A percentile compares a stretch with the other conserved stretches of the same genome.
phyloP scores from a whole-genome alignment of 202 grass and related monocot species.

The Zoysia matrella region DNA sequence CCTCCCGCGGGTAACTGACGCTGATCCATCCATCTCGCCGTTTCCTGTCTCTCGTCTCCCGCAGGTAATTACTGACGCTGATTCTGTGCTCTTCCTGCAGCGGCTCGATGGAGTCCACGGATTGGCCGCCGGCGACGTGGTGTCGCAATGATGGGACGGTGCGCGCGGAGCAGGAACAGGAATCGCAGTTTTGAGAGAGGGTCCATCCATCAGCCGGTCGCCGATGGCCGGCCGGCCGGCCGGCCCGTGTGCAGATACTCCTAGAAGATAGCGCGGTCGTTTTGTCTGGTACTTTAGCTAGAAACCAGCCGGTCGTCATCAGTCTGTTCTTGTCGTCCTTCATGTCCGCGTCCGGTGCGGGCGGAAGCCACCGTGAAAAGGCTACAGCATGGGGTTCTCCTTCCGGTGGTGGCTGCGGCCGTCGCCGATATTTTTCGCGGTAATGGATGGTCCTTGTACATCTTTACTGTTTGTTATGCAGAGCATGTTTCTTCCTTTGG shows the following conservation, averaged over 20 bases:
- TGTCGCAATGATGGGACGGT: constrained; percentile 35
- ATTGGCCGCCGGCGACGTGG: not conserved
- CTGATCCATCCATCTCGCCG: too few species aligned
- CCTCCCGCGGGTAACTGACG: constrained; percentile 21
- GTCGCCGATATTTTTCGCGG: constrained; percentile 34
- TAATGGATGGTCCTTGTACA: constrained; percentile 38
- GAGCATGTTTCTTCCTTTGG: not conserved
- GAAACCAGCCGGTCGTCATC: constrained; percentile 1
- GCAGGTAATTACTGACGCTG: too few species aligned
- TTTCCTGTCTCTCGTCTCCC: too few species aligned
- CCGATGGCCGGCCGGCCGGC: not conserved
- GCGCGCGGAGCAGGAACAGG: not conserved
- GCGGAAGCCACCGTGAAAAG: not conserved
- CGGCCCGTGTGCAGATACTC: constrained; percentile 48
- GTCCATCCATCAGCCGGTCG: not conserved
- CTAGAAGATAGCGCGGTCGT: constrained; percentile 35
- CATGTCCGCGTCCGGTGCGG: constrained; percentile 3
- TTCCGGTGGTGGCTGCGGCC: not conserved
- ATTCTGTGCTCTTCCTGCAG: not conserved
- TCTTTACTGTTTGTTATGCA: not conserved
- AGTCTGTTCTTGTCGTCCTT: not conserved
- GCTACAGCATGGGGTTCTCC: too few species aligned
- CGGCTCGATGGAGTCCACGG: not conserved
- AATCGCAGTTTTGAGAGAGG: constrained; percentile 54
- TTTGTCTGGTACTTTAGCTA: constrained; percentile 31